A percentile compares a stretch with the other conserved stretches of the same genome.
Conservation (phyloP, 2,329 filamentous ascomycete species). For the Xylaria sp. region DNA sequence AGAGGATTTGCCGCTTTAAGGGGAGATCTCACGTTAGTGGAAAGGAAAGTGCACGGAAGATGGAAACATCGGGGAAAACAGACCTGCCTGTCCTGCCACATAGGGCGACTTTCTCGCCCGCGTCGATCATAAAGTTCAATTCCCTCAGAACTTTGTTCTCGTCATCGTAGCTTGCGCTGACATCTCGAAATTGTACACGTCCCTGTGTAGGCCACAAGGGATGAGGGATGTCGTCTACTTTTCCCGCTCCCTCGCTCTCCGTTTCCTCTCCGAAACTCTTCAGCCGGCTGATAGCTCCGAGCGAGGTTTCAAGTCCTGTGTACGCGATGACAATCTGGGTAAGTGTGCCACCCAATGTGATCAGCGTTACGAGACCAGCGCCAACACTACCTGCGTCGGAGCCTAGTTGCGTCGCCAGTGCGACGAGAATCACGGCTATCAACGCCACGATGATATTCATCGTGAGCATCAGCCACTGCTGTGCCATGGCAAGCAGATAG, state of each 20-base stretch:
- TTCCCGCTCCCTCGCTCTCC: slow-evolving; percentile 38
- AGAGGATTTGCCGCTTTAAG: slow-evolving; percentile 54
- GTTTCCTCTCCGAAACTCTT: slow-evolving; percentile 42
- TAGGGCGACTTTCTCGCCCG: slow-evolving; percentile 26
- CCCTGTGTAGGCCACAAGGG: not conserved
- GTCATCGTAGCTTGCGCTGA: not conserved
- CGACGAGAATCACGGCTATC: slow-evolving; percentile 41
- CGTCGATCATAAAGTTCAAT: slow-evolving; percentile 3
- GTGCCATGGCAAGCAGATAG: slow-evolving; percentile 23
- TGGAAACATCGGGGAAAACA: not conserved
- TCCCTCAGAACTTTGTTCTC: slow-evolving; percentile 27
- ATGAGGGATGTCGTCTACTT: not conserved
- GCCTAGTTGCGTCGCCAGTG: slow-evolving; percentile 41
- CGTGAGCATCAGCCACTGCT: slow-evolving; percentile 42
- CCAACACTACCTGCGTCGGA: slow-evolving; percentile 45
- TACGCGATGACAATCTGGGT: slow-evolving; percentile 46
- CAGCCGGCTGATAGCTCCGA: slow-evolving; percentile 49
- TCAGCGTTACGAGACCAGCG: slow-evolving; percentile 49
- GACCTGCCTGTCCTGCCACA: slow-evolving; percentile 22
- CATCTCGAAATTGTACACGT: not conserved
- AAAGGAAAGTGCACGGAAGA: not conserved
- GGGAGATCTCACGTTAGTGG: slow-evolving; percentile 31
- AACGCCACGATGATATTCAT: slow-evolving; percentile 42
- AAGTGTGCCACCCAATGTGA: slow-evolving; percentile 45
- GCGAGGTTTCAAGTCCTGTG: slow-evolving; percentile 50